A percentile compares a stretch with the other conserved stretches of the same genome.
These are phyloP conservation scores for Astrothelium macrocarpum DNA, from an alignment of 495 filamentous ascomycete genomes.

Conservation along the genomic window DNA sequence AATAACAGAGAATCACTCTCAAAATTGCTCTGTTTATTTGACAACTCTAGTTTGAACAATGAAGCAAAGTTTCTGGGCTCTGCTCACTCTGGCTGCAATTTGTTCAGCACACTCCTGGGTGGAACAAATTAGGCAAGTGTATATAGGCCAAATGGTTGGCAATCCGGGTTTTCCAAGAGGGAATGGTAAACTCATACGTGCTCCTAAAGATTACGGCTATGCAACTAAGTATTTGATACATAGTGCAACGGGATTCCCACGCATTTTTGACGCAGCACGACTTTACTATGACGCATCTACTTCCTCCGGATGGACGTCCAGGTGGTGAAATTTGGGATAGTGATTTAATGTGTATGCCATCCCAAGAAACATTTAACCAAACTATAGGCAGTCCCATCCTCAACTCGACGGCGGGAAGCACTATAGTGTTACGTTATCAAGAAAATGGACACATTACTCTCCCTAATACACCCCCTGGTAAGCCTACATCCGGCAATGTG, in stretches of 20 bases:
- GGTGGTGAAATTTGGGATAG: not conserved
- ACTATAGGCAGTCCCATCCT: not conserved
- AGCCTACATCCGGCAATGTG: not conserved
- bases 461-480: not conserved
- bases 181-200: not conserved
- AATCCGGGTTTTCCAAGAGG: not conserved
- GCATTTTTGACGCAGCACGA: not conserved
- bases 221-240: not conserved
- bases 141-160: not conserved
- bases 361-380: not conserved
- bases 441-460: not conserved
- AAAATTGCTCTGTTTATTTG: no score
- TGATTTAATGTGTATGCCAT: not conserved
- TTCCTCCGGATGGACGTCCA: not conserved
- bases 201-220: not conserved
- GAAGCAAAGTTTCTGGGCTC: not conserved
- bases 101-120: not conserved
- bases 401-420: not conserved
- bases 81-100: not conserved
- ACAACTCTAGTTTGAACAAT: no score
- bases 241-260: not conserved
- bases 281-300: not conserved
- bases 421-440: not conserved
- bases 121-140: not conserved
- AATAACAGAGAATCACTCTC: not conserved